Conservation (phyloP, 1,139 yeast genomes). For the Torulaspora pretoriensis region DNA sequence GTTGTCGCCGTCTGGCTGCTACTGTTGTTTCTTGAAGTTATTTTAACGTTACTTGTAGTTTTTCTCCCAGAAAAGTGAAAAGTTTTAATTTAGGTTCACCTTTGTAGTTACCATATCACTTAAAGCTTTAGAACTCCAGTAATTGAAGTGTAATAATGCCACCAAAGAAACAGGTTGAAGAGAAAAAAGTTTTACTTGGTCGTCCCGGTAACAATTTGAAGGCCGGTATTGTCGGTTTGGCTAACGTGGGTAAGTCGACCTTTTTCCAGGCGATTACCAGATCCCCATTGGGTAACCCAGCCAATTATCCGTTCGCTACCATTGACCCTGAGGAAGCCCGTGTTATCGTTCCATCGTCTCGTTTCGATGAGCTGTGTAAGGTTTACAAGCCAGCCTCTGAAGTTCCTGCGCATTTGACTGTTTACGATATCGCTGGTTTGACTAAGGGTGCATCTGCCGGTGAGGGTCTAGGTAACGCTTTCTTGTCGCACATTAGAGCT, state of each 20-base stretch:
- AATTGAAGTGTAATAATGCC: slow-evolving; percentile 53
- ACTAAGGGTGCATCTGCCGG: slow-evolving; percentile 97
- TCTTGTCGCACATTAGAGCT: slow-evolving; percentile 95
- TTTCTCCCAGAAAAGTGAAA: background rate
- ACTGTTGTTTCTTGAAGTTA: background rate
- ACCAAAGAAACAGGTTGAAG: slow-evolving; percentile 89
- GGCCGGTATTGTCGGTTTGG: slow-evolving; percentile 95
- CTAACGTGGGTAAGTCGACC: slow-evolving; percentile 94
- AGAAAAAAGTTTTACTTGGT: slow-evolving; percentile 86
- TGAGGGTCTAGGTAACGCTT: slow-evolving; percentile 97
- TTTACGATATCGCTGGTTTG: slow-evolving; percentile 96
- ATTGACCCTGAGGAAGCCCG: slow-evolving; percentile 99
- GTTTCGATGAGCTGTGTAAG: slow-evolving; percentile 71
- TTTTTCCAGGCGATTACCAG: slow-evolving; percentile 83
- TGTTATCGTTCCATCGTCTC: slow-evolving; percentile 89
- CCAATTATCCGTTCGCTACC: slow-evolving; percentile 97
- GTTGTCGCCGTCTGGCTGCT: background rate
- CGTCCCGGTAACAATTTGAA: slow-evolving; percentile 98
- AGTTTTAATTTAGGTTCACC: background rate
- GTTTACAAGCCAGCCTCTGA: slow-evolving; percentile 75
- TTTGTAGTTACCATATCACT: background rate
- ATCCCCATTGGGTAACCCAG: slow-evolving; percentile 96
- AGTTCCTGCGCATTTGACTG: slow-evolving; percentile 91
- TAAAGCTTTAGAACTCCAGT: background rate
- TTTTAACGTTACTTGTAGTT: background rate